Evolutionary conservation across 345 rosid genomes (phyloP), one percentile per base, ranked within the genome.

Genomic region (Salix caprea): DNA sequence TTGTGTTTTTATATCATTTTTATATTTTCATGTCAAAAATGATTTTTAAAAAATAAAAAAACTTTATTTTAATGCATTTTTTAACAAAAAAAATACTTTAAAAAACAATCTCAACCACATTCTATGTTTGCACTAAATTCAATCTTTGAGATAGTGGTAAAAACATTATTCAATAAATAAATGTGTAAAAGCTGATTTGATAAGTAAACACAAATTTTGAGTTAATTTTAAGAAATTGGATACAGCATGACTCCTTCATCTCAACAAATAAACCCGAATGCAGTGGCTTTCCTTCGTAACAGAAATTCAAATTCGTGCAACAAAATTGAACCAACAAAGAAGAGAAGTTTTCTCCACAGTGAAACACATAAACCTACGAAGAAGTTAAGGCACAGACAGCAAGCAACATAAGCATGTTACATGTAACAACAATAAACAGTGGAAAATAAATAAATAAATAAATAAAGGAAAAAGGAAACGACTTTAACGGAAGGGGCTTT

Each of bases 341-440:
- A 65, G 24, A 67, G 19, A 24, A 64, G 67, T 32, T 23, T 3
- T 32, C 2, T 64, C 67, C 37, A 24, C 37, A 8, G 39, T 16
- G 7, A 42, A n/a, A 21, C 1, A 7, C 11, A 67, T 18, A 36
- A 37, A 60, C 36, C 37, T 36, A 14, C 36, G 46, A n/a, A 15
- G 42, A 34, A 10, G 6, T 32, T 46, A 50, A 48, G 62, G 39
- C 4, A 36, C 21, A 70, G 48, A 74, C 62, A 28, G 11, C 42
- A 10, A 65, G 48, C 44, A 11, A n/a, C n/a, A 42, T 15, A 65
- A 34, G 19, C 48, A 40, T 2, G 58, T 70, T 37, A 6, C 7
- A 18, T 2, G 8, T 23, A 75, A 76, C 70, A 75, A 78, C 75
- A 72, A 83, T 74, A 36, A 81, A 79, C 10, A 37, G 40, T 37